These are phyloP conservation scores for Lachnellula suecica DNA, from an alignment of 2,329 filamentous ascomycete species.

Conservation along the genomic window DNA sequence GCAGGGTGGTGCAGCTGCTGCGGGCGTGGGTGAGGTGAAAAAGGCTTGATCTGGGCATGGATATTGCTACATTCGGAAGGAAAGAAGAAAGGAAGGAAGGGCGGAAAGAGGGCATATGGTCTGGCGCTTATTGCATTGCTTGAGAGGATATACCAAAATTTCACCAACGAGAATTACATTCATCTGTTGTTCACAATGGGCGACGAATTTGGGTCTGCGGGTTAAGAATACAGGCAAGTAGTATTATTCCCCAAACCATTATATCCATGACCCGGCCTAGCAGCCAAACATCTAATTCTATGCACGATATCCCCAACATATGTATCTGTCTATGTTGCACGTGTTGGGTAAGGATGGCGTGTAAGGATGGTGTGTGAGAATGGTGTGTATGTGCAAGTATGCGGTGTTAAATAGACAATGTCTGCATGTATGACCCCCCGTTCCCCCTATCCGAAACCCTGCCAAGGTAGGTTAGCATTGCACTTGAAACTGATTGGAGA, in stretches of 20 bases:
- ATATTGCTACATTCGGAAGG: too few species aligned
- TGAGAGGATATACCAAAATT: neutral
- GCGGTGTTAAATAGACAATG: too few species aligned
- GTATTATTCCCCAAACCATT: too few species aligned
- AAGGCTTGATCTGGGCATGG: slow-evolving; percentile 8
- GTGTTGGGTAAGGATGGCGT: too few species aligned
- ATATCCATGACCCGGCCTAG: too few species aligned
- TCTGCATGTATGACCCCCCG: too few species aligned
- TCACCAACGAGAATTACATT: neutral
- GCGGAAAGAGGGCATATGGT: too few species aligned
- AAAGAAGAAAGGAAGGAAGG: too few species aligned
- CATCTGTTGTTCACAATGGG: neutral
- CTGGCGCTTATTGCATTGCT: neutral
- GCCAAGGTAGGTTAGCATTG: neutral
- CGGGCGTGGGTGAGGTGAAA: slow-evolving; percentile 22
- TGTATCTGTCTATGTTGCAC: too few species aligned
- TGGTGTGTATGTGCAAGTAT: too few species aligned
- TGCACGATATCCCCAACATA: neutral
- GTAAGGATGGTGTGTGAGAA: neutral
- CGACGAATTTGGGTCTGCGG: neutral
- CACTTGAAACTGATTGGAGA: neutral
- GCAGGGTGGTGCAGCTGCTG: slow-evolving; percentile 25
- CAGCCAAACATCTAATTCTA: neutral
- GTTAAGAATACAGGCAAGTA: neutral
- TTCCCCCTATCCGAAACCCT: neutral